phyloP scores from a whole-genome alignment of 805 yeast species.

The Monosporozyma unispora region DNA sequence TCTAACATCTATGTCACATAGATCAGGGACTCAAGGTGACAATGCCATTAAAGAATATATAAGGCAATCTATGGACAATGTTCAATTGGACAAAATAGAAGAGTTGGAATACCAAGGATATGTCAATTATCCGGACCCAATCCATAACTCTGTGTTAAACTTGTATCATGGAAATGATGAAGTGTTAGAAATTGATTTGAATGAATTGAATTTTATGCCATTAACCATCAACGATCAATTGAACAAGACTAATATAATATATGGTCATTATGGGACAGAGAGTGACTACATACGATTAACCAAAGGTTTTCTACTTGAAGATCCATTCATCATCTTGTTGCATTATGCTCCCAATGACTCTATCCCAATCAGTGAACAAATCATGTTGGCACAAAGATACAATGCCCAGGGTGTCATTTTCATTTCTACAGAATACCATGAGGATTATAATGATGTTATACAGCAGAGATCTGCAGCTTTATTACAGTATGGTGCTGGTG shows the following conservation, averaged over 20 bases:
- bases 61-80: constrained; percentile 44
- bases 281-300: constrained; percentile 42
- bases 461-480: constrained; percentile 42
- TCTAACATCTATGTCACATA: constrained; percentile 67
- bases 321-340: constrained; percentile 46
- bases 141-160: constrained; percentile 22
- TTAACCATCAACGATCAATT: constrained; percentile 52
- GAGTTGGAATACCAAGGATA: constrained; percentile 40
- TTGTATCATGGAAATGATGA: constrained; percentile 18
- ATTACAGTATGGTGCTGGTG: constrained; percentile 59
- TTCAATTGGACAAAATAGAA: constrained; percentile 39
- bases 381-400: constrained; percentile 42
- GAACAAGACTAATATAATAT: constrained; percentile 41
- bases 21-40: constrained; percentile 86
- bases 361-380: constrained; percentile 38
- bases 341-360: constrained; percentile 43
- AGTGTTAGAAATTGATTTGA: constrained; percentile 17
- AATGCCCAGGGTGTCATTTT: constrained; percentile 62
- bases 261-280: constrained; percentile 55
- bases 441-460: constrained; percentile 17
- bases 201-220: constrained; percentile 50
- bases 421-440: constrained; percentile 38
- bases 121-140: constrained; percentile 51
- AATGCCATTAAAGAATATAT: constrained; percentile 56
- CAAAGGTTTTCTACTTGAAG: constrained; percentile 11